Evolutionary conservation across 257 asterid genomes (phyloP).

Genomic region (Lantana camara): DNA sequence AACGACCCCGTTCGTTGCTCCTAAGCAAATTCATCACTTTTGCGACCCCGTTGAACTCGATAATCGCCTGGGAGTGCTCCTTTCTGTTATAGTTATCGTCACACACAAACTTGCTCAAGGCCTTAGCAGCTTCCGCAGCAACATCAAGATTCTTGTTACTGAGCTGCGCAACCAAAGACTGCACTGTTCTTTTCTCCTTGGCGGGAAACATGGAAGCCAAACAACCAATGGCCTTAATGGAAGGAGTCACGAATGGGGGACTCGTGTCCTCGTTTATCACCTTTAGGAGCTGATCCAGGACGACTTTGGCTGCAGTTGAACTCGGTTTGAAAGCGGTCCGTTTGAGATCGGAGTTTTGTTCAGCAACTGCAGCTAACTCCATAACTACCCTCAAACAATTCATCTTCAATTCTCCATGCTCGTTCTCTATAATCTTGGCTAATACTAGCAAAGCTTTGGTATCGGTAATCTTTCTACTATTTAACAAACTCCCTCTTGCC

Average conservation of each 20-base stretch:
- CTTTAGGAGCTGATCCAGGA: constrained; percentile 63
- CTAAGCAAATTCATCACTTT: constrained; percentile 46
- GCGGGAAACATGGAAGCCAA: constrained; percentile 61
- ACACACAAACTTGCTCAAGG: constrained; percentile 50
- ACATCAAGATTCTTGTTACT: constrained; percentile 33
- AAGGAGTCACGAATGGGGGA: constrained; percentile 35
- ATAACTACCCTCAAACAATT: constrained; percentile 48
- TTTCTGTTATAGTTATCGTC: constrained; percentile 49
- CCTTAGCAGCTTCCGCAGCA: constrained; percentile 46
- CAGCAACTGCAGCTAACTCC: constrained; percentile 65
- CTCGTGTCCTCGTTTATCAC: constrained; percentile 43
- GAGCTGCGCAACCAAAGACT: constrained; percentile 45
- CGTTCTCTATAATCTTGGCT: constrained; percentile 57
- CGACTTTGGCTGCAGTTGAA: constrained; percentile 49
- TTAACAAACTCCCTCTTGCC: constrained; percentile 46
- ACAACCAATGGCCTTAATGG: constrained; percentile 53
- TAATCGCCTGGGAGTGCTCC: constrained; percentile 50
- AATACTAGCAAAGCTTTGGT: constrained; percentile 58
- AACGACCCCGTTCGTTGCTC: constrained; percentile 25
- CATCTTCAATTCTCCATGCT: constrained; percentile 44
- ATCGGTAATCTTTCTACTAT: constrained; percentile 54
- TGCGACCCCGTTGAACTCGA: constrained; percentile 57
- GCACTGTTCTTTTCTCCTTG: constrained; percentile 46
- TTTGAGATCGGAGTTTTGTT: constrained; percentile 43
- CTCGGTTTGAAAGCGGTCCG: constrained; percentile 53